phyloP scores from a whole-genome alignment of 805 yeast genomes.

The Barnettozyma populi region DNA sequence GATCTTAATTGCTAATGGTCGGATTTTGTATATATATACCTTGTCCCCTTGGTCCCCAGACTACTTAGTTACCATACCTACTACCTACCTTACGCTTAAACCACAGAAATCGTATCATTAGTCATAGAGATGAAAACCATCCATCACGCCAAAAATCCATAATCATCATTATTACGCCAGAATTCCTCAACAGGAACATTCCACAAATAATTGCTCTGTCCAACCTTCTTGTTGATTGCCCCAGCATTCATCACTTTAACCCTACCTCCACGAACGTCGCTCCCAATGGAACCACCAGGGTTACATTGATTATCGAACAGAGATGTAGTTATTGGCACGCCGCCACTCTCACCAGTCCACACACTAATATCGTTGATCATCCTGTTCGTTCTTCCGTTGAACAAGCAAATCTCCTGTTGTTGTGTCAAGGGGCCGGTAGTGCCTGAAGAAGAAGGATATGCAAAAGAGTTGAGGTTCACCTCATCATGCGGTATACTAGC shows the following conservation, averaged over 20 bases:
- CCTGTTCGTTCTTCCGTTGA: slow-evolving; percentile 44
- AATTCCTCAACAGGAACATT: slow-evolving; percentile 38
- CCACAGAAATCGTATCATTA: neutral
- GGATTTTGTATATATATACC: too few species aligned
- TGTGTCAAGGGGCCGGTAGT: slow-evolving; percentile 12
- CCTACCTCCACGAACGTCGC: neutral
- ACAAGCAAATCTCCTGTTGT: slow-evolving; percentile 19
- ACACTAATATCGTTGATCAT: slow-evolving; percentile 58
- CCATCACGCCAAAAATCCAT: slow-evolving; percentile 38
- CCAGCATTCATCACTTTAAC: neutral
- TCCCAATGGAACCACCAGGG: neutral
- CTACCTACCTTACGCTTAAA: too few species aligned
- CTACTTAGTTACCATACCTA: too few species aligned
- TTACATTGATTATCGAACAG: slow-evolving; percentile 18
- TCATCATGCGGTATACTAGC: slow-evolving; percentile 14
- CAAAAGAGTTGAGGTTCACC: slow-evolving; percentile 15
- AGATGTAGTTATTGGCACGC: slow-evolving; percentile 19
- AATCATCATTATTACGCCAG: slow-evolving; percentile 44
- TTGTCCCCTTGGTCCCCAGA: too few species aligned
- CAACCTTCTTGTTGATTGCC: neutral
- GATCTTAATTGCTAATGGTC: too few species aligned
- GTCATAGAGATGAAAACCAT: neutral
- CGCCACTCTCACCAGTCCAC: slow-evolving; percentile 50
- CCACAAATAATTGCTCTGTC: slow-evolving; percentile 17
- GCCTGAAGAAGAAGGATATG: slow-evolving; percentile 15